phyloP scores from a whole-genome alignment of 345 rosid genomes.

The Microthlaspi erraticum region DNA sequence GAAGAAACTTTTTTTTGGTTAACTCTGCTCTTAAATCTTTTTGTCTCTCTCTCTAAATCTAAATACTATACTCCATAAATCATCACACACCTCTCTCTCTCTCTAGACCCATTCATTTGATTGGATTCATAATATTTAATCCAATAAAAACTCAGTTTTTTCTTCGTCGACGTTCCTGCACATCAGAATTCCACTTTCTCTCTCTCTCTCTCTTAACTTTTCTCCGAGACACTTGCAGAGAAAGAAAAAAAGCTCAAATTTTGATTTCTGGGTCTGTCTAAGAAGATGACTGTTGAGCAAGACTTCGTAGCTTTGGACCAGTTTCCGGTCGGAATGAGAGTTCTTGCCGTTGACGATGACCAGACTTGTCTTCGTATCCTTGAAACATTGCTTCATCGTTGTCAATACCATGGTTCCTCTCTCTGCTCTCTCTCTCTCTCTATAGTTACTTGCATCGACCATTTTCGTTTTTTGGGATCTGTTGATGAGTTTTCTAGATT shows the following conservation, averaged over 20 bases:
- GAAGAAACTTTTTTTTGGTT: background rate
- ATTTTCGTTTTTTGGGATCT: constrained; percentile 23
- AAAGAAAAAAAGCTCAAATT: background rate
- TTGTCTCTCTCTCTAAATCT: constrained; percentile 44
- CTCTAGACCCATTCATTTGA: constrained; percentile 35
- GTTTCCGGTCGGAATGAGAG: constrained; percentile 83
- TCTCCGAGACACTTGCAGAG: constrained; percentile 26
- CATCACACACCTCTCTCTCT: constrained; percentile 16
- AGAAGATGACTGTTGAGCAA: constrained; percentile 65
- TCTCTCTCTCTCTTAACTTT: constrained; percentile 24
- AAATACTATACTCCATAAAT: constrained; percentile 35
- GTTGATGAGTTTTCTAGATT: constrained; percentile 18
- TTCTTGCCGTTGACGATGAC: constrained; percentile 88
- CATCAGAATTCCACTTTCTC: constrained; percentile 27
- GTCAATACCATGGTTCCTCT: constrained; percentile 70
- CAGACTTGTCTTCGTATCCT: constrained; percentile 71
- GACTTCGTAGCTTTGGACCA: constrained; percentile 50
- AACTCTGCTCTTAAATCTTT: constrained; percentile 28
- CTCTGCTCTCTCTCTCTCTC: constrained; percentile 1
- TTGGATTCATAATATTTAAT: constrained; percentile 21
- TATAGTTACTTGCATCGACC: background rate
- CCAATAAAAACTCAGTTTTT: constrained; percentile 19
- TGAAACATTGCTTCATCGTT: constrained; percentile 67
- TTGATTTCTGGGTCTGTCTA: background rate
- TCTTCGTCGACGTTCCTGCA: constrained; percentile 40